Conservation (phyloP, 805 yeast genomes). For the Yamadazyma sp. region DNA sequence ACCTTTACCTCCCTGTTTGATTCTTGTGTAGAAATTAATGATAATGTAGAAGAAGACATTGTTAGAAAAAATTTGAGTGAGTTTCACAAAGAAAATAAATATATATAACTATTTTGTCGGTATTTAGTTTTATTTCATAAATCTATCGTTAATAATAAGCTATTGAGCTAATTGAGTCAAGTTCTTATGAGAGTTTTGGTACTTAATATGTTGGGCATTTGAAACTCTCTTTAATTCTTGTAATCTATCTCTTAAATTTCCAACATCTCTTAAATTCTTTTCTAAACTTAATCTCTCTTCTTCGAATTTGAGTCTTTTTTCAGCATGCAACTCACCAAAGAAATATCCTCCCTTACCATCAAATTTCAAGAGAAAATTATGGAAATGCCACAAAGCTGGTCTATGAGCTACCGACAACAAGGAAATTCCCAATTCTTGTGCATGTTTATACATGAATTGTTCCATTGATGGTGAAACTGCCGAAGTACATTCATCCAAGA, state of each 20-base stretch:
- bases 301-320: slow-evolving; percentile 67
- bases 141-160: no score
- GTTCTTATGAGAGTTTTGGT: slow-evolving; percentile 26
- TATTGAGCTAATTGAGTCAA: slow-evolving; percentile 22
- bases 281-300: slow-evolving; percentile 74
- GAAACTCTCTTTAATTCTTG: slow-evolving; percentile 57
- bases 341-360: slow-evolving; percentile 76
- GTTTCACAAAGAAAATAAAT: no score
- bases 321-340: slow-evolving; percentile 66
- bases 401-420: slow-evolving; percentile 89
- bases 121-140: no score
- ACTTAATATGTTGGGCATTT: slow-evolving; percentile 38
- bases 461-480: slow-evolving; percentile 91
- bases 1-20: no score
- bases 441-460: slow-evolving; percentile 81
- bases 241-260: slow-evolving; percentile 63
- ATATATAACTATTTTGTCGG: no score
- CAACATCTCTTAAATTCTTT: slow-evolving; percentile 65
- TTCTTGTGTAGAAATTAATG: no score
- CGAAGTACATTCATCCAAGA: slow-evolving; percentile 92
- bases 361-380: slow-evolving; percentile 74
- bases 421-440: slow-evolving; percentile 75
- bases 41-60: no score
- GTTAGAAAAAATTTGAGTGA: no score
- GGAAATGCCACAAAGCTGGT: slow-evolving; percentile 91